phyloP scores from a whole-genome alignment of 306 rosid species.

The Pterocarpus macrocarpus region DNA sequence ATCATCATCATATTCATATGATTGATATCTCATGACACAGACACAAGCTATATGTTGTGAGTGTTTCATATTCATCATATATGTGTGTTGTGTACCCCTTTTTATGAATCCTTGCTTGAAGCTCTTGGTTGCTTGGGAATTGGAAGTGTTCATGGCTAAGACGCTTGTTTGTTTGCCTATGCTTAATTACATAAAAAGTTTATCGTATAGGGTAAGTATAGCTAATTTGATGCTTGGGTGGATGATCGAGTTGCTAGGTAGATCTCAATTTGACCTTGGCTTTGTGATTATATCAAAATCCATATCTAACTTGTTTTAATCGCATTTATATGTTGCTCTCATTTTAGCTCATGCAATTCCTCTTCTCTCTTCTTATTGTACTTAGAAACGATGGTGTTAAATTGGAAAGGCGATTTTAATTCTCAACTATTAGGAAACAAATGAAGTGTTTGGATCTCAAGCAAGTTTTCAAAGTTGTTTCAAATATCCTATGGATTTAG shows the following conservation, averaged over 20 bases:
- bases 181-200: not conserved
- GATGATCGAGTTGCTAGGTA: not conserved
- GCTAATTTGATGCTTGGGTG: not conserved
- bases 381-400: not conserved
- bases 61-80: not conserved
- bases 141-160: constrained; percentile 3
- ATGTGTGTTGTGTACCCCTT: not conserved
- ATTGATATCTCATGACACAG: not conserved
- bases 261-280: not conserved
- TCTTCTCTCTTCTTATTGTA: too few relatives aligned
- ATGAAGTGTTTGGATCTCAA: not conserved
- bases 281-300: not conserved
- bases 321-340: too few relatives aligned
- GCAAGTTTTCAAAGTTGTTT: not conserved
- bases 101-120: constrained; percentile 21
- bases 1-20: constrained; percentile 5
- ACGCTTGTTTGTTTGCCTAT: not conserved
- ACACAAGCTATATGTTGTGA: not conserved
- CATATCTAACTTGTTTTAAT: not conserved
- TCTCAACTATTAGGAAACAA: not conserved
- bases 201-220: not conserved
- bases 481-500: not conserved
- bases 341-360: too few relatives aligned
- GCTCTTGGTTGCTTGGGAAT: constrained; percentile 4
- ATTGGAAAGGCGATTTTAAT: not conserved